A percentile compares a stretch with the other conserved stretches of the same genome.
phyloP scores from a whole-genome alignment of 1,139 yeast species.

The Candida albicans region DNA sequence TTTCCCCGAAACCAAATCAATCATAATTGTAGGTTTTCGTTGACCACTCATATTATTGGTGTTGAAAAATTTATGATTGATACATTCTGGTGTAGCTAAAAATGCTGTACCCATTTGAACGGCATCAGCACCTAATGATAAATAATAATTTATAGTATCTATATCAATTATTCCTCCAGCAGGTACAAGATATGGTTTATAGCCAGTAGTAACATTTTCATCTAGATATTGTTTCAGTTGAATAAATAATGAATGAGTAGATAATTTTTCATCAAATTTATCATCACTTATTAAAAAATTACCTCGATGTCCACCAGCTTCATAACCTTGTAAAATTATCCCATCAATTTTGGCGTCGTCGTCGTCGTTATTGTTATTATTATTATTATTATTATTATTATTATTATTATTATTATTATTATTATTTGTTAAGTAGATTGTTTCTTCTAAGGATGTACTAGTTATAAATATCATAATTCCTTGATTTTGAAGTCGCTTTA shows the following conservation, averaged over 20 bases:
- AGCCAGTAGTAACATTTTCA: not conserved
- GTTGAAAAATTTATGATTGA: constrained; percentile 21
- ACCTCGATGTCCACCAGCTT: constrained; percentile 59
- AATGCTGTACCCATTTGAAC: constrained; percentile 51
- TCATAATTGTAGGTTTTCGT: constrained; percentile 30
- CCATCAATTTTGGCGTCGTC: no score
- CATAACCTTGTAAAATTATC: constrained; percentile 49
- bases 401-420: constrained; percentile 19
- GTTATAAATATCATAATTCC: constrained; percentile 53
- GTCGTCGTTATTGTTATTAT: no score
- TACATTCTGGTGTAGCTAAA: constrained; percentile 36
- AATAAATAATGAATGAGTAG: constrained; percentile 33
- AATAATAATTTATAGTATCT: constrained; percentile 22
- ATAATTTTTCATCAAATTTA: constrained; percentile 32
- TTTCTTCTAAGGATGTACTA: constrained; percentile 44
- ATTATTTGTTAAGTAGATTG: constrained; percentile 18
- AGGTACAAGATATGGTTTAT: constrained; percentile 34
- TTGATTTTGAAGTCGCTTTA: constrained; percentile 40
- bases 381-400: constrained; percentile 17
- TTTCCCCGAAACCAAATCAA: constrained; percentile 38
- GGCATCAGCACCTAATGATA: constrained; percentile 42
- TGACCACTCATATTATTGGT: constrained; percentile 6
- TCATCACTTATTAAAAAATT: constrained; percentile 27
- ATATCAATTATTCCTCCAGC: constrained; percentile 49
- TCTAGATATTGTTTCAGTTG: constrained; percentile 18